phyloP scores from a whole-genome alignment of 179 eudicot species.

The Patellifolia procumbens region DNA sequence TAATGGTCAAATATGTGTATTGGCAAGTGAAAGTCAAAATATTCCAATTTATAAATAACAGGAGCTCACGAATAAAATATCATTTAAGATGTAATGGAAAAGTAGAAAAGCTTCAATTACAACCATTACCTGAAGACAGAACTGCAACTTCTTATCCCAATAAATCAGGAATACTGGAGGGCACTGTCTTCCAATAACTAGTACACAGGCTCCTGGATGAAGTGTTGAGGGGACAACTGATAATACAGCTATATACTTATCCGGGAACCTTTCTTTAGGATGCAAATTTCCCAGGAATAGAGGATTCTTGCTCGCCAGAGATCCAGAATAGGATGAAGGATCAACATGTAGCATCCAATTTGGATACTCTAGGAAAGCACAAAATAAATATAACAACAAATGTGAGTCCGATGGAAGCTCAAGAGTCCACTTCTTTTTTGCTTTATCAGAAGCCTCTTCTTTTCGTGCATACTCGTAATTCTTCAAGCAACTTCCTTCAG shows the following conservation, averaged over 20 bases:
- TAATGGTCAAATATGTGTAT: too few species aligned
- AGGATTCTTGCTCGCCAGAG: slow-evolving; percentile 91
- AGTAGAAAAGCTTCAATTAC: slow-evolving; percentile 7
- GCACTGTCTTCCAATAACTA: slow-evolving; percentile 69
- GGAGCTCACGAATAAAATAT: not conserved
- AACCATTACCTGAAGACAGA: slow-evolving; percentile 79
- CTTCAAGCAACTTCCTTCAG: slow-evolving; percentile 94
- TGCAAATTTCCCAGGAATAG: slow-evolving; percentile 82
- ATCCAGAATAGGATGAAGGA: slow-evolving; percentile 86
- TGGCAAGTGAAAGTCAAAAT: too few species aligned
- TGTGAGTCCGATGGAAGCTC: slow-evolving; percentile 95
- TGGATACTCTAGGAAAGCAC: slow-evolving; percentile 92
- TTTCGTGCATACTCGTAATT: slow-evolving; percentile 72
- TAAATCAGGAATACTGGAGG: slow-evolving; percentile 76
- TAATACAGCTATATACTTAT: slow-evolving; percentile 79
- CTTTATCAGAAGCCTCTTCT: slow-evolving; percentile 65
- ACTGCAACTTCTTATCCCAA: slow-evolving; percentile 89
- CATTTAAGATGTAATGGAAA: not conserved
- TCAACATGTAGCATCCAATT: slow-evolving; percentile 96
- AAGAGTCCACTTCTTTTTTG: slow-evolving; percentile 78
- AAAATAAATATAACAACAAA: slow-evolving; percentile 80
- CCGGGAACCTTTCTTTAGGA: slow-evolving; percentile 93
- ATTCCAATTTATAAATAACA: too few species aligned
- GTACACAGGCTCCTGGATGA: slow-evolving; percentile 87
- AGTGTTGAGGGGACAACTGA: slow-evolving; percentile 76